Percentiles rank a stretch among this genome's conserved stretches.
Conservation (phyloP, 257 asterid genomes). For the Fraxinus pennsylvanica region DNA sequence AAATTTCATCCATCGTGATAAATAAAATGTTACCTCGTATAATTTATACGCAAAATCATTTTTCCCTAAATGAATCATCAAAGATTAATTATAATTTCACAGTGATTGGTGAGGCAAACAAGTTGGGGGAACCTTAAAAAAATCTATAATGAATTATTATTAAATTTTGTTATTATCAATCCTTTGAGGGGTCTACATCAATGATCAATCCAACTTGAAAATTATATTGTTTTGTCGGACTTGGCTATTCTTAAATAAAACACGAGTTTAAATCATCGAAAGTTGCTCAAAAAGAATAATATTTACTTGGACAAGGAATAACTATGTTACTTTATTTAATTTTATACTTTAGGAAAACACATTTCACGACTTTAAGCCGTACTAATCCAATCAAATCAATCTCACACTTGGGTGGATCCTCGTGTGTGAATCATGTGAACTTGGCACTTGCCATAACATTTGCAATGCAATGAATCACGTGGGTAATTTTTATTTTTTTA, state of each 20-base stretch:
- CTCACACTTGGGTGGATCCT: neutral
- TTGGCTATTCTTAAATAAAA: slow-evolving; percentile 16
- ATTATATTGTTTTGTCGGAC: slow-evolving; percentile 27
- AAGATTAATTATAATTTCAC: neutral
- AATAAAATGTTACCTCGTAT: neutral
- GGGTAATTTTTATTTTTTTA: neutral
- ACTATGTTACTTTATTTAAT: slow-evolving; percentile 37
- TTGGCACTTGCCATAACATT: neutral
- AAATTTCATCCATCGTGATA: neutral
- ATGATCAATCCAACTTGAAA: neutral
- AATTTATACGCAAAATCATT: neutral
- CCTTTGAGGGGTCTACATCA: neutral
- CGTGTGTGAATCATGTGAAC: neutral
- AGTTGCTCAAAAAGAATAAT: slow-evolving; percentile 5
- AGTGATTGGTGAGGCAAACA: neutral
- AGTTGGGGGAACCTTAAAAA: neutral
- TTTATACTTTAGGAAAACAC: slow-evolving; percentile 12
- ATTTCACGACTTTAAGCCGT: slow-evolving; percentile 9
- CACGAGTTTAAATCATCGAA: slow-evolving; percentile 33
- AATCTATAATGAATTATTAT: neutral
- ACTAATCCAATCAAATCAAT: neutral
- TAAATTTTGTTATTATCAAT: neutral
- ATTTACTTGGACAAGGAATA: slow-evolving; percentile 36
- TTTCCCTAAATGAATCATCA: neutral
- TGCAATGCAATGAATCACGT: slow-evolving; percentile 1